Conservation (phyloP, 352 stramenopile species). For the Phytophthora idaei region DNA sequence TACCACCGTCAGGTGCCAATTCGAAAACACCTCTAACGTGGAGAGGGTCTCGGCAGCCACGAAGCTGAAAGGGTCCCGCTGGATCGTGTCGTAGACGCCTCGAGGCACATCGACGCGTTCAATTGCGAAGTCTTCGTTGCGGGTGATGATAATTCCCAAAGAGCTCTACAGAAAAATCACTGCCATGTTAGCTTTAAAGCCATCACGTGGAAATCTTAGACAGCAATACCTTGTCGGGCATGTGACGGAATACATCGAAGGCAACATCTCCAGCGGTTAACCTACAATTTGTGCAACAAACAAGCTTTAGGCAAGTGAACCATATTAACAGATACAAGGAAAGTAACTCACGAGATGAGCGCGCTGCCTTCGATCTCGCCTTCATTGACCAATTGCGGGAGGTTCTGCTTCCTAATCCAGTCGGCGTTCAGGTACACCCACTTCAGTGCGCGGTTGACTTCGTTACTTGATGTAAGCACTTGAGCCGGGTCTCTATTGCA, state of each 20-base stretch:
- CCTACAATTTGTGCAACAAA: constrained; percentile 31
- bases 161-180: constrained; percentile 25
- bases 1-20: constrained; percentile 75
- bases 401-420: constrained; percentile 78
- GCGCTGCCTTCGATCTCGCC: constrained; percentile 22
- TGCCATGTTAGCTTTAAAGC: background rate
- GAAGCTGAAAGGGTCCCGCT: constrained; percentile 89
- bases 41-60: constrained; percentile 85
- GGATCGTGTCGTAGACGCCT: constrained; percentile 80
- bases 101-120: constrained; percentile 65
- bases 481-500: constrained; percentile 64
- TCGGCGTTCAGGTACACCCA: constrained; percentile 89
- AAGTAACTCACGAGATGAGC: constrained; percentile 48
- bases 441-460: constrained; percentile 79
- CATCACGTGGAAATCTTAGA: background rate
- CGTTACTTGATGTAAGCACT: constrained; percentile 68
- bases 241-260: constrained; percentile 88
- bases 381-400: constrained; percentile 48
- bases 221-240: constrained; percentile 78
- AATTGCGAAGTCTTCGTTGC: constrained; percentile 60
- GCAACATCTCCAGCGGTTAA: constrained; percentile 61
- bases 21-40: constrained; percentile 83
- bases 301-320: background rate
- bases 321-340: constrained; percentile 1
- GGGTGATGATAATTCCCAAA: constrained; percentile 65